A percentile compares a stretch with the other conserved stretches of the same genome.
Conservation (phyloP, 768 basidiomycete species). For the Leucocoprinus leucothites region DNA sequence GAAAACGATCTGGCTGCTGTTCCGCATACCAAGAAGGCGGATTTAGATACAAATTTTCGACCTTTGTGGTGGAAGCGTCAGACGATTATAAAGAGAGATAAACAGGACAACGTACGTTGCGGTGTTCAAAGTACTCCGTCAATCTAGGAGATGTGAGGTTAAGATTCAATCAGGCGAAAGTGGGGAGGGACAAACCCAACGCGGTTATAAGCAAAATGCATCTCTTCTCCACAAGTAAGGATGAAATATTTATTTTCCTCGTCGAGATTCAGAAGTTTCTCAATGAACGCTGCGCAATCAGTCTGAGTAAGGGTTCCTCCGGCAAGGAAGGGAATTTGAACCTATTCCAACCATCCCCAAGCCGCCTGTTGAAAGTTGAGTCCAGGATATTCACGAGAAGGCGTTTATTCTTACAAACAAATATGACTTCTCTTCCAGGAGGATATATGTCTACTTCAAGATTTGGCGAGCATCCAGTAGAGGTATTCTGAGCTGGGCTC, state of each 20-base stretch:
- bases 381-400: background rate
- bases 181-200: slow-evolving; percentile 32
- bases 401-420: slow-evolving; percentile 21
- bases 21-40: slow-evolving; percentile 53
- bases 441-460: slow-evolving; percentile 1
- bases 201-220: slow-evolving; percentile 53
- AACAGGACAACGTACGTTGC: slow-evolving; percentile 27
- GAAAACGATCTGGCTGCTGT: slow-evolving; percentile 54
- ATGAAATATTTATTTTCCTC: slow-evolving; percentile 45
- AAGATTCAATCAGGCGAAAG: background rate
- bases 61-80: slow-evolving; percentile 17
- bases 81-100: background rate
- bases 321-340: slow-evolving; percentile 16
- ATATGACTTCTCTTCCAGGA: slow-evolving; percentile 21
- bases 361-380: slow-evolving; percentile 40
- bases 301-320: background rate
- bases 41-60: slow-evolving; percentile 61
- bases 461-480: background rate
- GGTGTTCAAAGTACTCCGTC: slow-evolving; percentile 62
- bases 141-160: slow-evolving; percentile 20
- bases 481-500: too few relatives aligned
- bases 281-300: slow-evolving; percentile 51
- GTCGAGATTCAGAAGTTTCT: slow-evolving; percentile 62
- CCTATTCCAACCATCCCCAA: slow-evolving; percentile 64
- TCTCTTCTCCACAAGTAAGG: slow-evolving; percentile 59